Conservation (phyloP, 345 rosid species). For the Eutrema japonicum region DNA sequence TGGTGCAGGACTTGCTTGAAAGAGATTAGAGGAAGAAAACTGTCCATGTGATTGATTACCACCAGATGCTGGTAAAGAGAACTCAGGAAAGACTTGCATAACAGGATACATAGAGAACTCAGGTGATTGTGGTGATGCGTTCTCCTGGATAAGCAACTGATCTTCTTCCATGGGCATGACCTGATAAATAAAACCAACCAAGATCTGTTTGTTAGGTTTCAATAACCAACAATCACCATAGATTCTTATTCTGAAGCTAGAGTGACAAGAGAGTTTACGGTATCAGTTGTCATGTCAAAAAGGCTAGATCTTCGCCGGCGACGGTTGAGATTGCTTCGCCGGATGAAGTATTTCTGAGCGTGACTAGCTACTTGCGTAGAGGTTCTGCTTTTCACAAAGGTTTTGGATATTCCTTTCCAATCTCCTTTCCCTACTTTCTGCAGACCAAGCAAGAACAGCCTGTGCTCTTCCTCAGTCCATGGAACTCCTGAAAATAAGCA, state of each 20-base stretch:
- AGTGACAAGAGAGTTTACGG: slow-evolving; percentile 50
- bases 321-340: slow-evolving; percentile 78
- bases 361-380: slow-evolving; percentile 98
- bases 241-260: not conserved
- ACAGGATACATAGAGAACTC: slow-evolving; percentile 40
- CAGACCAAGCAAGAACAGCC: slow-evolving; percentile 76
- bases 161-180: slow-evolving; percentile 64
- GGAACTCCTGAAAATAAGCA: slow-evolving; percentile 63
- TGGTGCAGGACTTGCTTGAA: slow-evolving; percentile 46
- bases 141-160: slow-evolving; percentile 46
- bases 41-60: slow-evolving; percentile 36
- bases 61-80: slow-evolving; percentile 41
- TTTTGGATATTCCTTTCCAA: slow-evolving; percentile 92
- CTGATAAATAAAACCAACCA: slow-evolving; percentile 46
- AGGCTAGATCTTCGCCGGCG: slow-evolving; percentile 95
- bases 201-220: slow-evolving; percentile 19
- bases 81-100: slow-evolving; percentile 48
- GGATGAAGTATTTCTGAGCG: slow-evolving; percentile 92
- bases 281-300: slow-evolving; percentile 87
- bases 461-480: slow-evolving; percentile 98
- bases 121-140: slow-evolving; percentile 44
- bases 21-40: slow-evolving; percentile 29
- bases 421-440: slow-evolving; percentile 93
- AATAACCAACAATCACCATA: not conserved
- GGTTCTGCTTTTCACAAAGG: slow-evolving; percentile 82